Evolutionary conservation across 192 early-diverging fungal genomes (phyloP).

Genomic region (Coemansia sp.): DNA sequence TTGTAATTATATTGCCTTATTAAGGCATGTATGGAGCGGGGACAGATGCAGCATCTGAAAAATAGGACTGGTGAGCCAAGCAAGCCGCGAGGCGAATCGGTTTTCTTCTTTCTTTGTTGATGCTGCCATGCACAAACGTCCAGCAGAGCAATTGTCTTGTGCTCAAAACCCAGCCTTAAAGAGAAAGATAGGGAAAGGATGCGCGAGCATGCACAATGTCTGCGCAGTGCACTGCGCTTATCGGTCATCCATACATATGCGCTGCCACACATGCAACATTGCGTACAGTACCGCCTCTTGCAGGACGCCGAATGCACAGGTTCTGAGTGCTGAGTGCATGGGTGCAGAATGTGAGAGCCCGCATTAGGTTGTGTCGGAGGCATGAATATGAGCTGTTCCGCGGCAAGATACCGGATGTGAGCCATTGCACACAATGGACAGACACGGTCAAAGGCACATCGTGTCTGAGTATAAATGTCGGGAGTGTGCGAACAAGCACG

Average conservation of each 20-base stretch:
- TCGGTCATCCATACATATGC: constrained; percentile 7
- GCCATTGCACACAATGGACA: background rate
- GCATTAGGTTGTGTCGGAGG: background rate
- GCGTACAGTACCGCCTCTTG: background rate
- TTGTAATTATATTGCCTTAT: constrained; percentile 3
- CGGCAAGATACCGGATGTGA: background rate
- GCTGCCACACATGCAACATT: background rate
- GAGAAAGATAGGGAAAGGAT: background rate
- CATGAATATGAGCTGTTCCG: background rate
- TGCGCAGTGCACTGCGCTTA: background rate
- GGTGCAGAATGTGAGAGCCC: background rate
- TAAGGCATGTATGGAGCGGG: background rate
- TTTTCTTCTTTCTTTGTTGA: background rate
- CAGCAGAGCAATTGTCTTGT: background rate
- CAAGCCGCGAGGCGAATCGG: background rate
- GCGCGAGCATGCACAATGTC: background rate
- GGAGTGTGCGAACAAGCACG: background rate
- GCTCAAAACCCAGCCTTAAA: background rate
- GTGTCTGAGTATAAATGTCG: background rate
- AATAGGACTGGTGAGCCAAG: constrained; percentile 6
- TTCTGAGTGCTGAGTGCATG: background rate
- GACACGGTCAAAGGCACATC: background rate
- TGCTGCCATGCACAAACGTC: background rate
- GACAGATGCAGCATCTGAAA: background rate
- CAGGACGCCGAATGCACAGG: background rate